Evolutionary conservation across 1,284 basidiomycete species (phyloP).

Genomic region (Trichosporon sp.): DNA sequence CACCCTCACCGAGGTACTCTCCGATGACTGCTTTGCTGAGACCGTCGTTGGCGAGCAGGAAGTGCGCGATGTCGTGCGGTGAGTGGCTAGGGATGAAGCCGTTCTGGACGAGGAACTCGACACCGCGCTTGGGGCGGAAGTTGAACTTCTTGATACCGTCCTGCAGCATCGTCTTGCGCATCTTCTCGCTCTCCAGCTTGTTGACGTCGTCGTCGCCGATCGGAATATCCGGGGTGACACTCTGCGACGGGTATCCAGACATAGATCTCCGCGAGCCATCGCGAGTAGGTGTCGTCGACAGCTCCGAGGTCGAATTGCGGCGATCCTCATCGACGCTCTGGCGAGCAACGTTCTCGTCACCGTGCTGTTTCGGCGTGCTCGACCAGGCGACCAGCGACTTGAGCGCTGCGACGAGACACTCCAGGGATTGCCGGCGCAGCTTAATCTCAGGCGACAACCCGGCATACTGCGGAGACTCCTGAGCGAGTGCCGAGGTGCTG

Average conservation of each 20-base stretch:
- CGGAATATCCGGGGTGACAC: slow-evolving; percentile 67
- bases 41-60: slow-evolving; percentile 87
- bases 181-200: slow-evolving; percentile 93
- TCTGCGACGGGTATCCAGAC: slow-evolving; percentile 40
- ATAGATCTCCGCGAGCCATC: slow-evolving; percentile 25
- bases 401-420: slow-evolving; percentile 83
- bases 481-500: slow-evolving; percentile 67
- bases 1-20: slow-evolving; percentile 95
- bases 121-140: slow-evolving; percentile 94
- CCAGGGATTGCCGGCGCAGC: slow-evolving; percentile 81
- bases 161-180: slow-evolving; percentile 90
- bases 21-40: slow-evolving; percentile 95
- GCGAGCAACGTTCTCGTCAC: slow-evolving; percentile 38
- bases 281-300: slow-evolving; percentile 38
- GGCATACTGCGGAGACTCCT: slow-evolving; percentile 61
- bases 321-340: slow-evolving; percentile 6
- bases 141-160: slow-evolving; percentile 99
- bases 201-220: slow-evolving; percentile 77
- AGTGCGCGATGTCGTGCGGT: slow-evolving; percentile 81
- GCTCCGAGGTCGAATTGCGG: slow-evolving; percentile 36
- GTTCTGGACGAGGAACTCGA: slow-evolving; percentile 83
- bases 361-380: slow-evolving; percentile 53
- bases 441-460: slow-evolving; percentile 76
- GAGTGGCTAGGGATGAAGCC: slow-evolving; percentile 80
- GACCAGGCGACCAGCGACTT: slow-evolving; percentile 90